These are phyloP conservation scores for Strigomonas galati DNA, from an alignment of 208 protist species.

Conservation along the genomic window DNA sequence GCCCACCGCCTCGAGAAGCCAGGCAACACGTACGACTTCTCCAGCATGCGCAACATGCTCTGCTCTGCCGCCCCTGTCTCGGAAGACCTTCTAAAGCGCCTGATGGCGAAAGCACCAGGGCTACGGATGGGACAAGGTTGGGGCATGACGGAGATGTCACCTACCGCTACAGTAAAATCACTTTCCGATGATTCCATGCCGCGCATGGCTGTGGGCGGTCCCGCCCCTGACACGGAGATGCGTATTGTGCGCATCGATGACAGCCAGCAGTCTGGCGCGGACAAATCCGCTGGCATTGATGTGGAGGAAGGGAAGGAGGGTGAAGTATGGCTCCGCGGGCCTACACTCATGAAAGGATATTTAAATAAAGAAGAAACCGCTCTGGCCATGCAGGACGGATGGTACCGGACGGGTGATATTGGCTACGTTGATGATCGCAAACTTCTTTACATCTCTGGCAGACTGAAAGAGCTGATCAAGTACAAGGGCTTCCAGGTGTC, in stretches of 20 bases:
- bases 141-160: conserved; percentile 80
- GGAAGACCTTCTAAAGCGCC: conserved; percentile 25
- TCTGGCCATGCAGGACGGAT: conserved; percentile 45
- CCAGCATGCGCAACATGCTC: conserved; percentile 7
- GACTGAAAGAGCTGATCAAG: conserved; percentile 91
- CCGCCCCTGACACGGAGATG: conserved; percentile 36
- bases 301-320: conserved; percentile 30
- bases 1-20: conserved; percentile 52
- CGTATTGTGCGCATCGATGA: conserved; percentile 35
- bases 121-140: conserved; percentile 53
- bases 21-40: conserved; percentile 28
- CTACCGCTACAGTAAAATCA: conserved; percentile 24
- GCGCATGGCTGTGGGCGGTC: conserved; percentile 10
- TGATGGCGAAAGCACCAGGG: conserved; percentile 11
- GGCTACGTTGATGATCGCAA: conserved; percentile 42
- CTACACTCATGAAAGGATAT: conserved; percentile 82
- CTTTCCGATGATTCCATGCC: not conserved
- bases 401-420: conserved; percentile 77
- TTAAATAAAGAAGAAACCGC: conserved; percentile 43
- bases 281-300: conserved; percentile 26
- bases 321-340: conserved; percentile 71
- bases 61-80: conserved; percentile 63
- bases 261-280: conserved; percentile 34
- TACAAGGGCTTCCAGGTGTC: conserved; percentile 90
- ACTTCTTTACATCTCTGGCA: conserved; percentile 54